Evolutionary conservation across 2,329 filamentous ascomycete species (phyloP).

Genomic region (Nemania sp.): DNA sequence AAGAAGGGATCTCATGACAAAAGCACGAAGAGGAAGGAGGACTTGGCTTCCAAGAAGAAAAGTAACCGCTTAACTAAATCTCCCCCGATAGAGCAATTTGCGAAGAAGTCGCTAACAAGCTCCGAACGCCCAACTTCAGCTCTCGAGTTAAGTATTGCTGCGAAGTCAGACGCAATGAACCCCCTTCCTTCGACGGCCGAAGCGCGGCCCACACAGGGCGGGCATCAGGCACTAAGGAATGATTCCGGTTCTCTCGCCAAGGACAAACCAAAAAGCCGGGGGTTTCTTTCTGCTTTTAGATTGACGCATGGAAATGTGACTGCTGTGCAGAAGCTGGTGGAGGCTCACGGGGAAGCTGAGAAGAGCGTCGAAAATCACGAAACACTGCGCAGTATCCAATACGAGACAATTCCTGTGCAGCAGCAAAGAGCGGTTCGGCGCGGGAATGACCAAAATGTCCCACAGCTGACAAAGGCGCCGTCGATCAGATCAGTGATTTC

Average conservation of each 20-base stretch:
- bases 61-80: constrained; percentile 47
- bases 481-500: constrained; percentile 37
- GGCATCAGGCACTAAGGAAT: constrained; percentile 14
- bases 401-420: constrained; percentile 28
- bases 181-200: constrained; percentile 21
- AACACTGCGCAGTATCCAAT: constrained; percentile 20
- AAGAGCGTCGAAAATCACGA: constrained; percentile 28
- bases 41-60: constrained; percentile 44
- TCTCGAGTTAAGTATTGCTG: constrained; percentile 33
- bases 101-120: constrained; percentile 35
- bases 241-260: constrained; percentile 22
- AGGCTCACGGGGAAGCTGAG: constrained; percentile 28
- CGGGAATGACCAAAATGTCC: constrained; percentile 26
- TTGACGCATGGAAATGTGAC: constrained; percentile 37
- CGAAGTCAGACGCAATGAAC: constrained; percentile 29
- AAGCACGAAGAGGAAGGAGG: constrained; percentile 49
- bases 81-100: constrained; percentile 34
- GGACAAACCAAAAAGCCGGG: constrained; percentile 37
- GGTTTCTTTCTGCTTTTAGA: constrained; percentile 38
- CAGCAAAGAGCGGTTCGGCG: constrained; percentile 20
- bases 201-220: constrained; percentile 30
- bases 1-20: constrained; percentile 48
- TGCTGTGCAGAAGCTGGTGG: constrained; percentile 35
- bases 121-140: constrained; percentile 37
- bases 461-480: constrained; percentile 35